These are phyloP conservation scores for Breynia disticha DNA, from an alignment of 441 rosid species.

Conservation along the genomic window DNA sequence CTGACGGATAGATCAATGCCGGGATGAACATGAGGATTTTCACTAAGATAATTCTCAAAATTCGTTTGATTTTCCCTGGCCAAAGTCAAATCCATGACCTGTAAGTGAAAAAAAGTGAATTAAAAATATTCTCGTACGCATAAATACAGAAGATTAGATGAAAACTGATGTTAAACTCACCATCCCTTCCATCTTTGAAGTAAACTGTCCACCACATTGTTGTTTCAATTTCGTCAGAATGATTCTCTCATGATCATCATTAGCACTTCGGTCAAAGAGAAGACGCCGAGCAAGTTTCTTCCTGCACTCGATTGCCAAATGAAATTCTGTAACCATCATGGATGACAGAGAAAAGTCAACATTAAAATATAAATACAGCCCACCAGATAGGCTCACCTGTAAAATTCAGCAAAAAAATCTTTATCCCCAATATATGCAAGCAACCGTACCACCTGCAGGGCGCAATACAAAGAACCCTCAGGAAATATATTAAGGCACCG, in stretches of 20 bases:
- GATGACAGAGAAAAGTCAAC: neutral
- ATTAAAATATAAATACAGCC: neutral
- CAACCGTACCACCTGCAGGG: conserved; percentile 61
- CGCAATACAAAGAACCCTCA: conserved; percentile 4
- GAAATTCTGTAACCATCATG: neutral
- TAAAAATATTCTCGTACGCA: no score
- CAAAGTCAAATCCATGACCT: conserved; percentile 93
- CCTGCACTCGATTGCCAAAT: conserved; percentile 34
- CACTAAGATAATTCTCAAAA: conserved; percentile 68
- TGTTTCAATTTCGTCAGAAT: conserved; percentile 87
- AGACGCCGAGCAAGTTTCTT: conserved; percentile 90
- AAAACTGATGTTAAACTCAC: conserved; percentile 29
- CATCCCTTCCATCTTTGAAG: conserved; percentile 99
- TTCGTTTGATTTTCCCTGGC: conserved; percentile 80
- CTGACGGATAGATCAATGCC: conserved; percentile 87
- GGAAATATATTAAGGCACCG: conserved; percentile 4
- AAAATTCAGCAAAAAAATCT: conserved; percentile 90
- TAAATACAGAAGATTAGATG: neutral
- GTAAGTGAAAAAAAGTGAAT: conserved; percentile 6
- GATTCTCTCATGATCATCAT: conserved; percentile 89
- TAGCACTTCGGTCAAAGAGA: conserved; percentile 89
- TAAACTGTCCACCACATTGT: conserved; percentile 94
- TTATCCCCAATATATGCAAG: conserved; percentile 83
- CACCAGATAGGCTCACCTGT: conserved; percentile 32
- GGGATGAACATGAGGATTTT: conserved; percentile 52